A percentile compares a stretch with the other conserved stretches of the same genome.
These are phyloP conservation scores for Pisolithus albus DNA, from an alignment of 768 basidiomycete genomes.

Conservation along the genomic window DNA sequence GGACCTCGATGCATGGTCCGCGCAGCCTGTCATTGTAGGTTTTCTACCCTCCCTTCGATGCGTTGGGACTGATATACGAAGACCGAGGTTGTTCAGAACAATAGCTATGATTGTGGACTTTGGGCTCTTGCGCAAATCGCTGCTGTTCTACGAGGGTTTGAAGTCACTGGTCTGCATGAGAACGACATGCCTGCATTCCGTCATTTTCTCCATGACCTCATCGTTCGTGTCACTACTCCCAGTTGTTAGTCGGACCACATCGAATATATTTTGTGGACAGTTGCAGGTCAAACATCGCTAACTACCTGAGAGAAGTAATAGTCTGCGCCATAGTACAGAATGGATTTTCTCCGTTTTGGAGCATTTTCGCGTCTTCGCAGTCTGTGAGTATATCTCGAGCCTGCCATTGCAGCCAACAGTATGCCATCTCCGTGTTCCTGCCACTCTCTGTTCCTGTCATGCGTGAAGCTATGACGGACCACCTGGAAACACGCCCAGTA, in stretches of 20 bases:
- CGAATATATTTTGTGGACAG: too few relatives aligned
- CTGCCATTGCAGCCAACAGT: not conserved
- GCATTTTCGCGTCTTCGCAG: not conserved
- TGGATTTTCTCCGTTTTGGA: not conserved
- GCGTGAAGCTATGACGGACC: not conserved
- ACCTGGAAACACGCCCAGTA: not conserved
- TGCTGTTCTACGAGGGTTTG: not conserved
- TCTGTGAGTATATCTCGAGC: not conserved
- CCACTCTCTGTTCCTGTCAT: not conserved
- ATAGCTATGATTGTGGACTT: not conserved
- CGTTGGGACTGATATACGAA: not conserved
- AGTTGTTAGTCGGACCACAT: too few relatives aligned
- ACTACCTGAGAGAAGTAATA: not conserved
- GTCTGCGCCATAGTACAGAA: not conserved
- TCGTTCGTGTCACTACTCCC: not conserved
- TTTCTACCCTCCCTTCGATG: not conserved
- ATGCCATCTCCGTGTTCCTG: not conserved
- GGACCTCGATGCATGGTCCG: too few relatives aligned
- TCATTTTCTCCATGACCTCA: not conserved
- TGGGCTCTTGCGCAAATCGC: not conserved
- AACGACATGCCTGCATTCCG: not conserved
- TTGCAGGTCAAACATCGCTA: too few relatives aligned
- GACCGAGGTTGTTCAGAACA: not conserved
- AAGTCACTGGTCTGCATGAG: not conserved
- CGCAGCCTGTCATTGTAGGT: not conserved